These are phyloP conservation scores for Theileria parva DNA, from an alignment of 169 alveolate species.

Conservation along the genomic window DNA sequence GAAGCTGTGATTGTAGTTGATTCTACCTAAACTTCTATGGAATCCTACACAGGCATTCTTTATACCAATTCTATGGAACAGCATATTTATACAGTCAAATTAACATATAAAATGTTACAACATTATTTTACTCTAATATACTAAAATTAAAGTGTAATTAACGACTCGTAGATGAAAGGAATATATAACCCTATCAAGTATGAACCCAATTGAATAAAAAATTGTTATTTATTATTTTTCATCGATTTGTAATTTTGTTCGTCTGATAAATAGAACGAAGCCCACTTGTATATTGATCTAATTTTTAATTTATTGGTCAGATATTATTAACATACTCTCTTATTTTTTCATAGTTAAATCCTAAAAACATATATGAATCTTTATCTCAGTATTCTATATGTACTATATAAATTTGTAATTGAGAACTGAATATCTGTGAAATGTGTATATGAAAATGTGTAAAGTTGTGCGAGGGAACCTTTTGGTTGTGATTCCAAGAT, in stretches of 20 bases:
- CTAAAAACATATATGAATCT: slow-evolving; percentile 11
- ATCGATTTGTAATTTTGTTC: slow-evolving; percentile 23
- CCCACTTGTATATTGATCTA: slow-evolving; percentile 63
- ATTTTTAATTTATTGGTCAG: neutral
- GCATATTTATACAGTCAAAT: neutral
- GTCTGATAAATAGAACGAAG: slow-evolving; percentile 32
- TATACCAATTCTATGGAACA: neutral
- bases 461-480: neutral
- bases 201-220: neutral
- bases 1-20: neutral
- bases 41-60: neutral
- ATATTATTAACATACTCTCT: slow-evolving; percentile 29
- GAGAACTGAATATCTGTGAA: neutral
- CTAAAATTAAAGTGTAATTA: neutral
- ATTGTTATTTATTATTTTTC: neutral
- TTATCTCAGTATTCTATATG: neutral
- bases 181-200: slow-evolving; percentile 1
- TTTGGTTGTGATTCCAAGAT: slow-evolving; percentile 14
- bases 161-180: neutral
- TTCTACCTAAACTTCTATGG: neutral
- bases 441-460: neutral
- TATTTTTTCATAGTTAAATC: slow-evolving; percentile 41
- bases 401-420: neutral
- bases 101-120: neutral
- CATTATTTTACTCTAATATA: neutral